phyloP scores from a whole-genome alignment of 2,329 filamentous ascomycete species.

The Clathrospora elynae region DNA sequence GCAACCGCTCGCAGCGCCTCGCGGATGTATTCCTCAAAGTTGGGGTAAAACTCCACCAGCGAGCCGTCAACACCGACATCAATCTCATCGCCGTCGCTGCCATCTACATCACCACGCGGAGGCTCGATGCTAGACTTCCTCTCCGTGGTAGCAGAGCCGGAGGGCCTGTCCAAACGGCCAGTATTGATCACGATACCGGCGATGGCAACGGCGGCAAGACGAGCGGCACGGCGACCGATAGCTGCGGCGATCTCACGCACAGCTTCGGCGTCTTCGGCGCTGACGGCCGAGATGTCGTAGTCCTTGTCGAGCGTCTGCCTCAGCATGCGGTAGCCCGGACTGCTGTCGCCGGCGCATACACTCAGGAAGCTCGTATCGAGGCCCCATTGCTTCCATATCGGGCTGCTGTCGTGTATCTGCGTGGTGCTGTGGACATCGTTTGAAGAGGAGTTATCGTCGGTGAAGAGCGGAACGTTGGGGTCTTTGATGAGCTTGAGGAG shows the following conservation, averaged over 20 bases:
- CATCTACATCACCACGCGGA: constrained; percentile 40
- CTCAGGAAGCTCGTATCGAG: constrained; percentile 91
- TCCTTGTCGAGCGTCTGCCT: constrained; percentile 78
- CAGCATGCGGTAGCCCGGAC: constrained; percentile 71
- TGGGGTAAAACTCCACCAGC: constrained; percentile 93
- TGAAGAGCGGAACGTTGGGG: constrained; percentile 71
- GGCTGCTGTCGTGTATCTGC: constrained; percentile 59
- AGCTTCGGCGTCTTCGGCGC: constrained; percentile 81
- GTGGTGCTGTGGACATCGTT: constrained; percentile 73
- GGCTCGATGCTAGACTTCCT: constrained; percentile 43
- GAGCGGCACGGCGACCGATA: constrained; percentile 84
- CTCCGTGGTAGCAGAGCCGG: constrained; percentile 45
- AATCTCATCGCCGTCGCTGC: constrained; percentile 68
- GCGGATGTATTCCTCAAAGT: constrained; percentile 85
- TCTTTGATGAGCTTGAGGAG: constrained; percentile 74
- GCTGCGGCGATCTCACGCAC: constrained; percentile 83
- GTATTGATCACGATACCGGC: constrained; percentile 83
- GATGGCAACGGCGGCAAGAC: constrained; percentile 85
- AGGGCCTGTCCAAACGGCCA: constrained; percentile 63
- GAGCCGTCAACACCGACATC: constrained; percentile 95
- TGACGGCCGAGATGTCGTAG: constrained; percentile 76
- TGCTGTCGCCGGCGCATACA: constrained; percentile 80
- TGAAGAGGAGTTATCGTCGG: constrained; percentile 71
- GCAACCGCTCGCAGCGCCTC: constrained; percentile 78
- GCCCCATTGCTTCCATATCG: constrained; percentile 79